Evolutionary conservation across 2,329 filamentous ascomycete species (phyloP), one percentile per base, ranked within the genome.

Genomic region (Tolypocladium cylindrosporum): DNA sequence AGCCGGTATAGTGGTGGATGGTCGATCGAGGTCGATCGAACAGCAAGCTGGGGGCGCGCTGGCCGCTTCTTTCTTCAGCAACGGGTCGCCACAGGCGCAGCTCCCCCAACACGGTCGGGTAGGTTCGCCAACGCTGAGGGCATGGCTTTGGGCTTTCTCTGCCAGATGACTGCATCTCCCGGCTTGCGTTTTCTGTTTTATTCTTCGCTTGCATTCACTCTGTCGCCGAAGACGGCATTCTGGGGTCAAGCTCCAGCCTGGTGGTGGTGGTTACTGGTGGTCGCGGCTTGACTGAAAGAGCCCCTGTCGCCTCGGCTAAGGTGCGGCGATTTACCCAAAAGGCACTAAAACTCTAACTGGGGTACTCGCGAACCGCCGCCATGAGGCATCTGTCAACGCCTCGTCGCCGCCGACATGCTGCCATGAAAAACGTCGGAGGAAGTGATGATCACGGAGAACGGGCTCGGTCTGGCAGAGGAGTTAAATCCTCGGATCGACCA

Each of bases 391-490:
- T 64, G 66, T 61, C 67, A 64, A 66, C 66, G 65, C 64, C 67
- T 72, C 66, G 65, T 69, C 68, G 66, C 64, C 66, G 65, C 69
- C 68, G 66, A 69, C 63, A 74, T 75, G 71, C 68, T 72, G 71
- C 72, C 69, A 75, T 75, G 73, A 74, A 62, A 67, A 70, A 74
- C 69, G 67, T 66, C 59, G 66, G 68, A 65, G 67, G 68, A 70
- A 66, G 64, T 64, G 64, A 74, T 67, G 70, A 73, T 55, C 64
- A 69, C 63, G 66, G 69, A 69, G 70, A 74, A 61, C 64, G 69
- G 68, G 68, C 68, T 68, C 68, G 70, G 64, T 63, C 64, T 60
- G 69, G 71, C 61, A 69, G 69, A 68, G 69, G 69, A 64, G 61
- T 67, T 61, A 68, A 66, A 59, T 61, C 67, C 58, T 68, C 67